These are phyloP conservation scores for Fistulifera pelliculosa DNA, from an alignment of 108 stramenopile genomes.

Conservation along the genomic window DNA sequence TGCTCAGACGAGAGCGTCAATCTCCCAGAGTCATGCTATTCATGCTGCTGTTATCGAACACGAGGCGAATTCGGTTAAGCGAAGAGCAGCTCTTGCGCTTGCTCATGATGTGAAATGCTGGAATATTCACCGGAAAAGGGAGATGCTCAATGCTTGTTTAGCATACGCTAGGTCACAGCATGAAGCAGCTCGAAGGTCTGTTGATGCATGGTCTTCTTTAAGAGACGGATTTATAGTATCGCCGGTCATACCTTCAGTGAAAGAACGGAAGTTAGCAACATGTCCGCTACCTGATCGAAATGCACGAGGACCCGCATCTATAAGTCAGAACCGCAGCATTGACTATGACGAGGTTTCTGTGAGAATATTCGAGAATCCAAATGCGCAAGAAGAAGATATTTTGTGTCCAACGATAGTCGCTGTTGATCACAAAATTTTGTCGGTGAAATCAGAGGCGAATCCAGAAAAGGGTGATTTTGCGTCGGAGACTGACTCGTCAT, in stretches of 20 bases:
- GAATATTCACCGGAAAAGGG: conserved; percentile 77
- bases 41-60: conserved; percentile 83
- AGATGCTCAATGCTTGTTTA: conserved; percentile 47
- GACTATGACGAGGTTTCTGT: conserved; percentile 24
- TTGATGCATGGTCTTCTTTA: conserved; percentile 73
- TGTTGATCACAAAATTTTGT: conserved; percentile 22
- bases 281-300: not conserved
- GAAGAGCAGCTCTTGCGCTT: conserved; percentile 61
- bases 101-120: conserved; percentile 82
- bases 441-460: not conserved
- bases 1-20: conserved; percentile 57
- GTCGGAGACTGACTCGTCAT: not conserved
- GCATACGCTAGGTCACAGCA: conserved; percentile 58
- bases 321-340: not conserved
- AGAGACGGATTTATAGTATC: conserved; percentile 65
- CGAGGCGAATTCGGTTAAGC: conserved; percentile 70
- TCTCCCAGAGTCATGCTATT: conserved; percentile 73
- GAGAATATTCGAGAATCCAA: conserved; percentile 4
- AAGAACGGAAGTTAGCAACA: not conserved
- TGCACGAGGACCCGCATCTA: not conserved
- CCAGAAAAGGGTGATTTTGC: too few relatives aligned
- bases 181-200: conserved; percentile 54
- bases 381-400: conserved; percentile 1
- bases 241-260: conserved; percentile 29
- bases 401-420: conserved; percentile 14